Base-by-base conservation (phyloP, 805 yeast species). In the Candida krabiensis region DNA sequence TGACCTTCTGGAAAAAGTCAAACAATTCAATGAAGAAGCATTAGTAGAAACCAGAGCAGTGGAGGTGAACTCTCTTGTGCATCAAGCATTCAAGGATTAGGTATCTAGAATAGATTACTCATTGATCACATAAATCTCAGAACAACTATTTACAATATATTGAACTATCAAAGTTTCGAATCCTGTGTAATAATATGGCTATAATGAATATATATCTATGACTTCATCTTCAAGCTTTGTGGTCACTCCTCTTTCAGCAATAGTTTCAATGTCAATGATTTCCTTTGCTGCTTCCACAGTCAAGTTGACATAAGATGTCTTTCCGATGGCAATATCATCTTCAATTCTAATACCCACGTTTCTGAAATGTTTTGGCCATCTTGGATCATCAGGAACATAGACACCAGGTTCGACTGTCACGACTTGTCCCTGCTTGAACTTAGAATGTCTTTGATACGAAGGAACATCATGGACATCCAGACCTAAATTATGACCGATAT, bases 381-480 rank as follows among this genome's bases (percentile, higher is more conserved):
- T 69, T 38, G 75, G 79, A 49, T 70, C 70, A 48, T 75, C 70
- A 1, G 99, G 98, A 29, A 95, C 76, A 58, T 93, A 93, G 19
- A 93, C 73, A 19, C 99, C 99, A 0, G 99, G 99, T 60, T 95
- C 99, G 17, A 95, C 79, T 2, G 99, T 93, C 33, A 93, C 70
- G 4, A 91, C 97, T 57, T 88, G 95, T 16, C 90, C 90, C 15
- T 69, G 67, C 31, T 63, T 63, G 32, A 93, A 58, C 22, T 66
- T 65, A 16, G 71, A 69, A 38, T 66, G 67, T 46, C 88, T 71
- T 3, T 91, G 74, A 27, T 70, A 71, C 2, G 70, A 61, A 4
- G 95, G 95, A 25, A 79, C 70, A 56, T 87, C 96, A 62, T 87
- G 96, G 18, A 90, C 85, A 54, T 90, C 99, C 24, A 93, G 66